A percentile compares a stretch with the other conserved stretches of the same genome.
These are phyloP conservation scores for Cadophora luteo-olivacea DNA, from an alignment of 2,329 filamentous ascomycete genomes.

Conservation along the genomic window DNA sequence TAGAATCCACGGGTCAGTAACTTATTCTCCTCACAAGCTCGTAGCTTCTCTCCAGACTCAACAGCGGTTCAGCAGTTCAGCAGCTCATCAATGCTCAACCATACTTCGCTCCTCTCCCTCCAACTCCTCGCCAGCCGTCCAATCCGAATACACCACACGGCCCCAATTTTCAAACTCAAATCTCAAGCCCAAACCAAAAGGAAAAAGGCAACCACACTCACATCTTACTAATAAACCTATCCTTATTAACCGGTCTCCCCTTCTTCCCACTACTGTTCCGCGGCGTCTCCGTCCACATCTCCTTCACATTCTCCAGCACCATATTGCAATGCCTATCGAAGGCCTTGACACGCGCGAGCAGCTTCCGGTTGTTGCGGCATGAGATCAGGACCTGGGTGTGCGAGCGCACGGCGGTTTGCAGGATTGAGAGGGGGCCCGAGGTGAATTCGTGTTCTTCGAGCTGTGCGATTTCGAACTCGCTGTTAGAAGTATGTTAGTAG, in stretches of 20 bases:
- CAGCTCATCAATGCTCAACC: not conserved
- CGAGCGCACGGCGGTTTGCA: slow-evolving; percentile 93
- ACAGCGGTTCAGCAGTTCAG: too few relatives aligned
- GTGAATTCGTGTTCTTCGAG: slow-evolving; percentile 81
- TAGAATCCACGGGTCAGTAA: slow-evolving; percentile 19
- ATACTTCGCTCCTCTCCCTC: slow-evolving; percentile 19
- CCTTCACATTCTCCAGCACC: slow-evolving; percentile 96
- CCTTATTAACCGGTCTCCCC: slow-evolving; percentile 93
- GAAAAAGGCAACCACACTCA: slow-evolving; percentile 51
- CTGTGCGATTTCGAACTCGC: slow-evolving; percentile 89
- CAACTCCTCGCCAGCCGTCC: too few relatives aligned
- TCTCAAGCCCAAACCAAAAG: not conserved
- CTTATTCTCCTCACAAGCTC: not conserved
- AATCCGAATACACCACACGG: too few relatives aligned
- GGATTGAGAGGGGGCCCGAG: slow-evolving; percentile 84
- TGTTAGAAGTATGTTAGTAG: slow-evolving; percentile 45
- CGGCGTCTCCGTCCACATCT: slow-evolving; percentile 99
- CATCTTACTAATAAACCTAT: slow-evolving; percentile 98
- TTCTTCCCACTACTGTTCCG: slow-evolving; percentile 83
- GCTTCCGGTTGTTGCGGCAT: slow-evolving; percentile 97
- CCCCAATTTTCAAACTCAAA: not conserved
- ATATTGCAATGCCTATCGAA: slow-evolving; percentile 99
- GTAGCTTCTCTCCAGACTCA: too few relatives aligned
- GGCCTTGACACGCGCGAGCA: slow-evolving; percentile 95
- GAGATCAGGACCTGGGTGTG: slow-evolving; percentile 97